Base-by-base conservation (phyloP, 805 yeast species). In the Saccharomyces cerevisiae region DNA sequence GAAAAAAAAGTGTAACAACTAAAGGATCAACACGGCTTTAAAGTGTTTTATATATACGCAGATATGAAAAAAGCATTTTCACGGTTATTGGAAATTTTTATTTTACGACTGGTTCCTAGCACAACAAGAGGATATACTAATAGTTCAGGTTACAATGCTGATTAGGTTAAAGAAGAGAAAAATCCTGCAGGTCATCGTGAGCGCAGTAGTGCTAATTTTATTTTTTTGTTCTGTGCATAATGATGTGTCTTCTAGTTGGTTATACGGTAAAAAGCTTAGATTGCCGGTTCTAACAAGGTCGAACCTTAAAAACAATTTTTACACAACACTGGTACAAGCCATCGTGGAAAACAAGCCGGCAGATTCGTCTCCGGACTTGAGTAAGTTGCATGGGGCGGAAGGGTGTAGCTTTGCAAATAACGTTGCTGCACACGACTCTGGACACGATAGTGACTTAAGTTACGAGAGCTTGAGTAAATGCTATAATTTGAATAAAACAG, bases 391-490 rank as follows among this genome's bases (percentile, higher is more conserved):
- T 21, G 22, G 3, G 17, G 43, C 24, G 24, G 43, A 36, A 36
- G 43, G 43, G 11, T 36, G 43, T 17, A 21, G 1, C 17, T 36
- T 36, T 36, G 43, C 43, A 2, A 53, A 55, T 2, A 59, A 58
- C 31, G 32, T 53, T 26, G 32, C 50, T 5, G 59, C 54, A 8
- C 32, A 51, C 26, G 50, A 41, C 29, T 26, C 27, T 3, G 53
- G 27, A 24, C 51, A 50, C 11, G 51, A 49, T 31, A 31, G 24
- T 13, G 51, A 43, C 27, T 46, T 52, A 32, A 47, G 58, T 21
- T 59, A 51, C 51, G 55, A 57, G 14, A 59, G 57, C 47, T 55
- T 64, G 48, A 54, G 58, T 27, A 54, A 52, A 9, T 64, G 65
- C 51, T 59, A 53, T 49, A 56, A 54, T 22, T 41, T 61, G 22